Base-by-base conservation (phyloP, 345 rosid genomes). In the Mallotus nudiflorus region DNA sequence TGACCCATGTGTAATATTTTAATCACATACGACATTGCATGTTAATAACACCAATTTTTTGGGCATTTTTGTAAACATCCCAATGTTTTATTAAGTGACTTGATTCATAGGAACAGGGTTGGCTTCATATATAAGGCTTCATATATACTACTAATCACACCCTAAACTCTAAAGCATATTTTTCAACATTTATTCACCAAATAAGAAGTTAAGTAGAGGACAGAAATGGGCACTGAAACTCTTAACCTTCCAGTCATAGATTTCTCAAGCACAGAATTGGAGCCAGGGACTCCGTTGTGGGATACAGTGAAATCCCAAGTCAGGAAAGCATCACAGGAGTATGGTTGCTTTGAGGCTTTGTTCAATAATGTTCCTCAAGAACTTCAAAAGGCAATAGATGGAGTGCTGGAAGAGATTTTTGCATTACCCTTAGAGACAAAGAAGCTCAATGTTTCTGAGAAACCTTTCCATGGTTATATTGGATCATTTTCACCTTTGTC, bases 381-480 rank as follows among this genome's bases (percentile, higher is more conserved):
- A 18, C 70, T 71, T 8, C 51, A 52, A 45, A 45, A 61, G 0
- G 59, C 73, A 2, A 49, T 71, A 9, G 72, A 70, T 49, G 22
- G 22, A 29, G 80, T 65, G 2, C 19, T 78, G 0, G 39, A 57
- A 12, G 74, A 81, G 68, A 55, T 81, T 37, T 81, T 81, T 46
- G 68, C 65, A 35, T 72, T 81, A 28, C 84, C 84, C 16, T 28
- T 19, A 15, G 84, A 81, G 61, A 62, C 39, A 22, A 81, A 81
- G 53, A 67, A 33, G 15, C 60, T 59, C 42, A 74, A 81, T 48
- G 48, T 74, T 20, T 73, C 40, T 45, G 63, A 71, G 37, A 71
- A 53, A 55, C 87, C 85, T 50, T 78, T 60, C 65, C 82, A 76
- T 44, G 83, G 80, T 3, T 84, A 81, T 58, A 44, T 74, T 5